Base-by-base conservation (phyloP, 2,329 filamentous ascomycete genomes). In the Microsporum ferrugineum region DNA sequence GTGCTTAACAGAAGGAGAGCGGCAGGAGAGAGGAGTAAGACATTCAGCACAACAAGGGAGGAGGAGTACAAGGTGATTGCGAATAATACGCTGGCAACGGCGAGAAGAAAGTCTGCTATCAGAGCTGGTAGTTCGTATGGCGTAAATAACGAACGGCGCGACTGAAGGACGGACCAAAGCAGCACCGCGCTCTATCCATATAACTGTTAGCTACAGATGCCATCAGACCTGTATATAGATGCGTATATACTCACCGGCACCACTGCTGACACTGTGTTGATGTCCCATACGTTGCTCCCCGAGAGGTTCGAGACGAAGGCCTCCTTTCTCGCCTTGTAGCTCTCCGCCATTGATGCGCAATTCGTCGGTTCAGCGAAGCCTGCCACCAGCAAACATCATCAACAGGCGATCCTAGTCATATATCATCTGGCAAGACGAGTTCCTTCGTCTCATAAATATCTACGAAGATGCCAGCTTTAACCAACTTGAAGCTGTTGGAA, bases 281-380 rank as follows among this genome's bases (percentile, higher is more conserved):
- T 91, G 73, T 99, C 94, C 67, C 81, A 78, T 63, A 95, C 85
- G 36, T 85, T 82, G 62, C 94, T 90, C 45, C 94, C 94, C 5
- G 87, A 86, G 34, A 96, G 84, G 72, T 91, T 89, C 60, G 92
- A 96, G 70, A 99, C 94, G 73, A 96, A 96, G 71, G 90, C 90
- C 79, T 95, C 91, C 78, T 99, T 99, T 67, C 88, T 81, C 69
- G 88, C 84, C 77, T 96, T 99, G 79, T 96, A 96, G 75, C 81
- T 86, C 59, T 71, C 66, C 49, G 73, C 71, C 74, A 64, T 64
- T 17, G 33, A 36, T 55, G 33, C 49, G 49, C 49, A 31, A 43
- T 55, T n/a, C 33, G 51, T 55, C 51, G 29, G n/a, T 36, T 47
- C 17, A 47, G 43, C 43, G 8, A 27, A 23, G 3, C 43, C 23